Base-by-base conservation (phyloP, 345 rosid species). In the Citrus inodora region DNA sequence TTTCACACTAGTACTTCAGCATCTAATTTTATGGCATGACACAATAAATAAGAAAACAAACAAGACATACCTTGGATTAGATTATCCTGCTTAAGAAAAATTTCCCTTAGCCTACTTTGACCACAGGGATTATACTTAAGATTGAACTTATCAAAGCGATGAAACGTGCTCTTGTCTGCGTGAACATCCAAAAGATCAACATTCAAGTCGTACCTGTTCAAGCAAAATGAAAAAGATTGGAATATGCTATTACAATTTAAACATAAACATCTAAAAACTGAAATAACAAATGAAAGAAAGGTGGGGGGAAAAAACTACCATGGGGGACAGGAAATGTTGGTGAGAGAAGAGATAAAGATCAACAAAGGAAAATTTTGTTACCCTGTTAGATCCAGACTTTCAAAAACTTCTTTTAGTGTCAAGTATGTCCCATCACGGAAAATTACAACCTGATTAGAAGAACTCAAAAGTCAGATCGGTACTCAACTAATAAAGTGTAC, bases 81-180 rank as follows among this genome's bases (percentile, higher is more conserved):
- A 87, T 97, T 97, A 74, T 97, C 99, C 84, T 97, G 99, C 87
- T 97, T 97, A 75, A 97, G 98, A 87, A 97, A 97, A 80, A 97
- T 97, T 83, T 97, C 99, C 88, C 99, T 89, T 40, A 97, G 98
- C 85, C 99, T 89, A 88, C 99, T 97, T 86, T 97, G 99, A 75
- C 99, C 99, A 75, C 99, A 97, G 32, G 99, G 99, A 88, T 97
- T 97, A 73, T 97, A 97, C 89, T 97, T 97, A 19, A 97, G 97
- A 79, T 97, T 97, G 86, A 97, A 94, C 91, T 97, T 97, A 80
- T 94, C 99, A 88, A 97, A 97, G 28, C 99, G 98, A 83, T 97
- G 99, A 84, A 97, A 94, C 25, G 99, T 97, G 86, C 98, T 97
- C 87, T 97, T 97, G 91, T 94, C 98, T 42, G 98, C 99, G 66